phyloP scores from a whole-genome alignment of 2,329 filamentous ascomycete species.

The Neopestalotiopsis clavispora region DNA sequence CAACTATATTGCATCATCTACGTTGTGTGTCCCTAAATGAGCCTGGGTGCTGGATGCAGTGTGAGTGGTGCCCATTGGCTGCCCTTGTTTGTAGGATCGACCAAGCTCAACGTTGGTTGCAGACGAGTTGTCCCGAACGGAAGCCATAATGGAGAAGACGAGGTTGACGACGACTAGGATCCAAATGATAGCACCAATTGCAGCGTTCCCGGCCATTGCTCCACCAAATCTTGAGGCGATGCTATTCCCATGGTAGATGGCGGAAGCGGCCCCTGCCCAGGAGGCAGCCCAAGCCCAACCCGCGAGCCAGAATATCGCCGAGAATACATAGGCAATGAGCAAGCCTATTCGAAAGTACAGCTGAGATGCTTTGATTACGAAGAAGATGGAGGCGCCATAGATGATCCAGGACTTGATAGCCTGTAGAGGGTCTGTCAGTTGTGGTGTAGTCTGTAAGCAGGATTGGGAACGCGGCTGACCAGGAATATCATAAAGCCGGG shows the following conservation, averaged over 20 bases:
- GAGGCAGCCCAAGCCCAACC: conserved; percentile 48
- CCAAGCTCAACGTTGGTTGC: conserved; percentile 35
- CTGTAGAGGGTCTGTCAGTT: conserved; percentile 29
- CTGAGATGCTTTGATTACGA: conserved; percentile 41
- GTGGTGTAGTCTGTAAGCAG: conserved; percentile 16
- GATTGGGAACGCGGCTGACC: conserved; percentile 38
- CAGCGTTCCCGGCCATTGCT: conserved; percentile 44
- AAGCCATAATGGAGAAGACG: conserved; percentile 43
- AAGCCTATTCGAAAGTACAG: conserved; percentile 45
- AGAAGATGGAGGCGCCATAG: conserved; percentile 41
- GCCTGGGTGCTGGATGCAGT: neutral
- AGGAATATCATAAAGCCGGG: conserved; percentile 52
- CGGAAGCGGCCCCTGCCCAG: conserved; percentile 35
- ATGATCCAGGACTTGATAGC: conserved; percentile 46
- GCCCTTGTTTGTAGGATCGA: conserved; percentile 18
- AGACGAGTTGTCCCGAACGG: conserved; percentile 28
- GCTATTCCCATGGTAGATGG: conserved; percentile 25
- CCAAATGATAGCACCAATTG: conserved; percentile 47
- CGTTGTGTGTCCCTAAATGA: no score
- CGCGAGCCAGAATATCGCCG: conserved; percentile 49
- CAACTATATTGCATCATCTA: no score
- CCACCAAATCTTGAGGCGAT: conserved; percentile 33
- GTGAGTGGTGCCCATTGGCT: neutral
- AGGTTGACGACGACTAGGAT: conserved; percentile 43
- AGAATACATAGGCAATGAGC: conserved; percentile 41